Percentiles rank a stretch among this genome's conserved stretches.
phyloP scores from a whole-genome alignment of 108 stramenopile genomes.

The Cyclotella sp. region DNA sequence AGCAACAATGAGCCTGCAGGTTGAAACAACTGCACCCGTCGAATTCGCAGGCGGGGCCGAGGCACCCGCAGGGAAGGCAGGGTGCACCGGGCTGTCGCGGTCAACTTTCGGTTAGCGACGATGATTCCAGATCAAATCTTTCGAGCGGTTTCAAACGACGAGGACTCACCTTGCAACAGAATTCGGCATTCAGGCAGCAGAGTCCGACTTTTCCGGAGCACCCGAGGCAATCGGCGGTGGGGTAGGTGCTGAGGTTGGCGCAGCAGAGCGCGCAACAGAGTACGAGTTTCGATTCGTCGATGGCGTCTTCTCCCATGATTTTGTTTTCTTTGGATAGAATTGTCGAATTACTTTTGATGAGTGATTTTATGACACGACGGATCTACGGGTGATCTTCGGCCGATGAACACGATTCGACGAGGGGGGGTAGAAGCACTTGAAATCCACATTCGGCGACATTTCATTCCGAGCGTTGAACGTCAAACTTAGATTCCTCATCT shows the following conservation, averaged over 20 bases:
- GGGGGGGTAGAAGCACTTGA: too few species aligned
- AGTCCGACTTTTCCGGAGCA: slow-evolving; percentile 73
- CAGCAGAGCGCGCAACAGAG: slow-evolving; percentile 83
- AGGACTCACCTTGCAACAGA: slow-evolving; percentile 66
- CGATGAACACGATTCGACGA: too few species aligned
- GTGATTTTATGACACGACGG: too few species aligned
- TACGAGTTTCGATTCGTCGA: slow-evolving; percentile 71
- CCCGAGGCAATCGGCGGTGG: slow-evolving; percentile 52
- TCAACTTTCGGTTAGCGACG: too few species aligned
- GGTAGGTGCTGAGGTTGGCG: slow-evolving; percentile 54
- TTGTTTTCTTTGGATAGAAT: neutral
- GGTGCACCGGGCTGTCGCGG: slow-evolving; percentile 61
- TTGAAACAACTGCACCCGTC: slow-evolving; percentile 69
- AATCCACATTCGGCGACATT: too few species aligned
- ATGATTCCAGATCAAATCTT: too few species aligned
- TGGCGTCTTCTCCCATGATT: slow-evolving; percentile 55
- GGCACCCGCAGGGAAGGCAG: slow-evolving; percentile 59
- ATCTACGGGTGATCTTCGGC: too few species aligned
- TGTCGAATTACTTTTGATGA: too few species aligned
- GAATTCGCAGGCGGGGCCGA: slow-evolving; percentile 51
- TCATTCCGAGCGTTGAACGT: too few species aligned
- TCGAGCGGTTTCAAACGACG: too few species aligned
- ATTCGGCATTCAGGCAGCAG: slow-evolving; percentile 63
- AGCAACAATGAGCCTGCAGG: slow-evolving; percentile 64
- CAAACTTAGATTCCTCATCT: too few species aligned